phyloP scores from a whole-genome alignment of 805 yeast species.

The Zygoascus bituminiphila region DNA sequence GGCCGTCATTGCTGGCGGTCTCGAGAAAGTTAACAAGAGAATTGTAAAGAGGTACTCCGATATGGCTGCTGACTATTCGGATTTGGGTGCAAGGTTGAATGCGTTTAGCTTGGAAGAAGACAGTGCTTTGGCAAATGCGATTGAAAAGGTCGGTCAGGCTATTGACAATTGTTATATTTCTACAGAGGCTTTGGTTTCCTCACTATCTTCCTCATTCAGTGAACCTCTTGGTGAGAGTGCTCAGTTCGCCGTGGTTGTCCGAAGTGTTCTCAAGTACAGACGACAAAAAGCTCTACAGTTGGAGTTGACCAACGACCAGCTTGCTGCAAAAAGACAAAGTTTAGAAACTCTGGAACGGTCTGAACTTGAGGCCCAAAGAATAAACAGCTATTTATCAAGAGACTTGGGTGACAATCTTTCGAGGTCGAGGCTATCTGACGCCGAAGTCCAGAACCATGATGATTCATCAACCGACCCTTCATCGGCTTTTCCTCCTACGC shows the following conservation, averaged over 20 bases:
- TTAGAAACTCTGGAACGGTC: conserved; percentile 34
- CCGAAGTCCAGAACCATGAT: not conserved
- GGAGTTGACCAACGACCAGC: conserved; percentile 35
- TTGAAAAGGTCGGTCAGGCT: conserved; percentile 81
- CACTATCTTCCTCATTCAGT: conserved; percentile 49
- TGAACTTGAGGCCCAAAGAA: conserved; percentile 38
- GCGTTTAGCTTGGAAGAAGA: conserved; percentile 48
- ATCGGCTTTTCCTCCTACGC: conserved; percentile 8
- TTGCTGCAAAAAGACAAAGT: conserved; percentile 28
- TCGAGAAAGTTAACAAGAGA: conserved; percentile 52
- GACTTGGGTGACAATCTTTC: conserved; percentile 8
- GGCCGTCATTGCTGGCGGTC: conserved; percentile 35
- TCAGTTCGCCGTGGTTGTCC: conserved; percentile 50
- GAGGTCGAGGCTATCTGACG: not conserved
- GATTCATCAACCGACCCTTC: not conserved
- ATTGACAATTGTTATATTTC: conserved; percentile 55
- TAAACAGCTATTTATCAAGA: conserved; percentile 28
- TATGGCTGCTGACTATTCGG: conserved; percentile 57
- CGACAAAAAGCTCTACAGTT: conserved; percentile 47
- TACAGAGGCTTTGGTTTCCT: conserved; percentile 44
- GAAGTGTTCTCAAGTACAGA: conserved; percentile 53
- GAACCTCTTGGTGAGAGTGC: conserved; percentile 69
- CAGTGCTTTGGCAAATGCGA: conserved; percentile 38
- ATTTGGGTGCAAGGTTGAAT: conserved; percentile 64
- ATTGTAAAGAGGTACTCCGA: conserved; percentile 49